Base-by-base conservation (phyloP, 169 alveolate genomes). In the Plasmodium chabaudi region DNA sequence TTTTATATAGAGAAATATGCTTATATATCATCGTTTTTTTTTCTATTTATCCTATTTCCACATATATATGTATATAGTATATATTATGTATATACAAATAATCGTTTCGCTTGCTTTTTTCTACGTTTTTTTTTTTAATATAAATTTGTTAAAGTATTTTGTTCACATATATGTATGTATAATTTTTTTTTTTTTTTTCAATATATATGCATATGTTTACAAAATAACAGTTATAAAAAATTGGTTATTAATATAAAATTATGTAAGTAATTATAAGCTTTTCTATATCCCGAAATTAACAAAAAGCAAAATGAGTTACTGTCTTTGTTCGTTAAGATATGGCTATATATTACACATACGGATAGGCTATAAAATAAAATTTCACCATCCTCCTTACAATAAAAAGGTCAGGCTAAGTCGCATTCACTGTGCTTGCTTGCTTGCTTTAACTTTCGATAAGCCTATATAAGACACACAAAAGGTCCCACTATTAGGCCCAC, bases 131-230 rank as follows among this genome's bases (percentile, higher is more conserved):
- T 49, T 49, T 51, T 51, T 51, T 51, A 51, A 51, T 12, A 51
- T 15, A 15, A 15, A 51, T 51, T 51, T 51, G 59, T 51, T 51
- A 51, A 51, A 12, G 10, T 51, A 51, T 51, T 51, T 51, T 51
- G 59, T 51, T 12, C 19, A 6, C 55, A 65, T 64, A 64, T 34
- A 64, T 64, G 51, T 68, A 49, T 68, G 21, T 49, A 69, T 46
- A 46, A 21, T 19, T 51, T 15, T 51, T 51, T 51, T 13, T 51
- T 10, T 51, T 51, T 51, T 12, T 15, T 13, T 51, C 59, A 12
- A 15, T 51, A 51, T 51, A 15, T 13, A 51, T 13, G 59, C 19
- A 51, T 51, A 51, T 51, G 59, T 15, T 15, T 51, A 51, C 19
- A 51, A 51, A 51, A 15, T 13, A 51, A 51, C 59, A 51, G n/a